phyloP scores from a whole-genome alignment of 1,284 basidiomycete species.

The Pyrrhoderma noxium region DNA sequence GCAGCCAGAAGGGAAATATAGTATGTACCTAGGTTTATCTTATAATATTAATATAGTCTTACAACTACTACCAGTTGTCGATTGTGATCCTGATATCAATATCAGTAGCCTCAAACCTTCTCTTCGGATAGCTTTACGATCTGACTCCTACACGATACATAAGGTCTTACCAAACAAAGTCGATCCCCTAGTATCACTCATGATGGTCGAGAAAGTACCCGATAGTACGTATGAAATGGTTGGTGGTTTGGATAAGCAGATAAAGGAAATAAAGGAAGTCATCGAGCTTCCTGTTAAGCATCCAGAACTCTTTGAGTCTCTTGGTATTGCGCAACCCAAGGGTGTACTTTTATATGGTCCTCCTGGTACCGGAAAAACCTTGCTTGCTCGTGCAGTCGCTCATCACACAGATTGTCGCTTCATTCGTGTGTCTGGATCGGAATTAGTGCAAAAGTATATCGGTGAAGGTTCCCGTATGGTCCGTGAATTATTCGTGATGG shows the following conservation, averaged over 20 bases:
- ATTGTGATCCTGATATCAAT: constrained; percentile 87
- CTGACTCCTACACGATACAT: constrained; percentile 93
- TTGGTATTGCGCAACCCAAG: constrained; percentile 97
- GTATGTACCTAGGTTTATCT: constrained; percentile 38
- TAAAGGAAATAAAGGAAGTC: constrained; percentile 99
- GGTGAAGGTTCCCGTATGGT: constrained; percentile 97
- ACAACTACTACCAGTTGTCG: constrained; percentile 62
- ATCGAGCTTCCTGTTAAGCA: constrained; percentile 98
- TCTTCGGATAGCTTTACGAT: constrained; percentile 90
- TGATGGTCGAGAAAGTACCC: constrained; percentile 99
- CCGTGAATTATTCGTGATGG: constrained; percentile 98
- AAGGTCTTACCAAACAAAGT: constrained; percentile 94
- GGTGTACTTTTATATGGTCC: constrained; percentile 95
- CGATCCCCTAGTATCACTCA: constrained; percentile 90
- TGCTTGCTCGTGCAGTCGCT: constrained; percentile 89
- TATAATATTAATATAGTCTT: background rate
- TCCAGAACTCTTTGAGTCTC: constrained; percentile 92
- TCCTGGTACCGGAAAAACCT: constrained; percentile 95
- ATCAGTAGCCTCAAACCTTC: constrained; percentile 76
- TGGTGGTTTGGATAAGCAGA: constrained; percentile 96
- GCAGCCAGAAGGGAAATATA: constrained; percentile 98
- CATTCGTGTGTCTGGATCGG: constrained; percentile 92
- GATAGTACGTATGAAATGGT: constrained; percentile 99
- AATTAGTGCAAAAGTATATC: constrained; percentile 98
- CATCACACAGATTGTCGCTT: constrained; percentile 99